Conservation (phyloP, 768 basidiomycete genomes). For the Leccinum aurantiacum region DNA sequence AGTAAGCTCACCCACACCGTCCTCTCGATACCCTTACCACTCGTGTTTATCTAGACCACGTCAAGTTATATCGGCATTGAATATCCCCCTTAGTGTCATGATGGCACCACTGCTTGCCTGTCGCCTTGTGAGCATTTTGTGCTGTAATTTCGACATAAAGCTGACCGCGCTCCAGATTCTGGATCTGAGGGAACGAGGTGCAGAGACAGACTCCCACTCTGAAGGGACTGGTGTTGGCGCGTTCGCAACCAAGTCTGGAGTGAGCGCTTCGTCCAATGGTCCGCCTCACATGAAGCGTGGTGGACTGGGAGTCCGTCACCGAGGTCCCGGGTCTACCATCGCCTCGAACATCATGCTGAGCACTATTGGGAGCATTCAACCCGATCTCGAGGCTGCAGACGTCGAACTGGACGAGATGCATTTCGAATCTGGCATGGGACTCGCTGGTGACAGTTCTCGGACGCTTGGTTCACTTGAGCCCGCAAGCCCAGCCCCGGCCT, state of each 20-base stretch:
- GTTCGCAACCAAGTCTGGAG: conserved; percentile 62
- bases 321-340: conserved; percentile 49
- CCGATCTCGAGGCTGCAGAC: conserved; percentile 50
- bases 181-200: conserved; percentile 79
- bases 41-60: conserved; percentile 53
- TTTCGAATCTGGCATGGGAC: conserved; percentile 51
- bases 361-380: conserved; percentile 60
- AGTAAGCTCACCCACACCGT: conserved; percentile 44
- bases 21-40: conserved; percentile 6
- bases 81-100: conserved; percentile 84
- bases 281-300: conserved; percentile 24
- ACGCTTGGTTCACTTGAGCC: conserved; percentile 32
- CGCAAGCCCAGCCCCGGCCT: conserved; percentile 53
- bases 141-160: not conserved
- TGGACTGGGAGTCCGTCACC: conserved; percentile 50
- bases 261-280: conserved; percentile 27
- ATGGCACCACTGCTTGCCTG: conserved; percentile 78
- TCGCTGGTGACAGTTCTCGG: conserved; percentile 45
- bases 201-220: conserved; percentile 74
- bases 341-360: conserved; percentile 64
- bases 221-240: conserved; percentile 68
- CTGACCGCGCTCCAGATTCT: conserved; percentile 55
- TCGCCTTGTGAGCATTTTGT: conserved; percentile 53
- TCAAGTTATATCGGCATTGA: conserved; percentile 79
- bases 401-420: conserved; percentile 56